A percentile compares a stretch with the other conserved stretches of the same genome.
These are phyloP conservation scores for Liquidambar formosana DNA, from an alignment of 164 flowering plant species.

Conservation along the genomic window DNA sequence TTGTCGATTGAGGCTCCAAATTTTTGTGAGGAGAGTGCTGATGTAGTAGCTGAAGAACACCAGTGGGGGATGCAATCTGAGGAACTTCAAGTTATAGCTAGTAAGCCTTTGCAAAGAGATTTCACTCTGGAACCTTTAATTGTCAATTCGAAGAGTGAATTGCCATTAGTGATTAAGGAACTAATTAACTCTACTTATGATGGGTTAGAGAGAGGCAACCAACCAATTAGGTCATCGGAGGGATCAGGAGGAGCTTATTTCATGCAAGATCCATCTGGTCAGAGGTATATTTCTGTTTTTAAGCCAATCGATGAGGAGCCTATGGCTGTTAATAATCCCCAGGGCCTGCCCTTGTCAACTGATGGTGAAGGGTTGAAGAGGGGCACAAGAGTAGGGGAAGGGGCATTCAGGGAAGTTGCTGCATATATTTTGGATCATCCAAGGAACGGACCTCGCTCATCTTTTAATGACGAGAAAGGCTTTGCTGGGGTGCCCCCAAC, in stretches of 20 bases:
- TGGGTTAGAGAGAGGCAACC: slow-evolving; percentile 37
- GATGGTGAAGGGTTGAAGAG: slow-evolving; percentile 46
- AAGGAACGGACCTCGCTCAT: slow-evolving; percentile 18
- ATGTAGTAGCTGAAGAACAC: slow-evolving; percentile 4
- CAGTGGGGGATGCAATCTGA: neutral
- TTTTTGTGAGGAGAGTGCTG: slow-evolving; percentile 11
- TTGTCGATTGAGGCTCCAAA: slow-evolving; percentile 30
- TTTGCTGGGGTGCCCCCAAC: slow-evolving; percentile 55
- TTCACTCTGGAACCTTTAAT: slow-evolving; percentile 33
- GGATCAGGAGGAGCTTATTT: slow-evolving; percentile 51
- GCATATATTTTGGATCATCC: slow-evolving; percentile 49
- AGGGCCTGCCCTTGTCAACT: slow-evolving; percentile 31
- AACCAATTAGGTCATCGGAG: slow-evolving; percentile 40
- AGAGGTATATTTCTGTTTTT: slow-evolving; percentile 39
- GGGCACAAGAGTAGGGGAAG: slow-evolving; percentile 46
- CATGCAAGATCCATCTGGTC: slow-evolving; percentile 41
- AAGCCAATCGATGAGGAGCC: slow-evolving; percentile 52
- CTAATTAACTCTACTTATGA: slow-evolving; percentile 27
- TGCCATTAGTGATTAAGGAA: slow-evolving; percentile 24
- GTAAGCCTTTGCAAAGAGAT: slow-evolving; percentile 15
- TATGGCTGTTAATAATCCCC: slow-evolving; percentile 42
- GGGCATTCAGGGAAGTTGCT: slow-evolving; percentile 51
- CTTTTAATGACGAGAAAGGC: slow-evolving; percentile 21
- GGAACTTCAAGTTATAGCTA: neutral
- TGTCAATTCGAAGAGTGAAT: slow-evolving; percentile 20